phyloP scores from a whole-genome alignment of 805 yeast genomes.

The Nakazawaea sp. region DNA sequence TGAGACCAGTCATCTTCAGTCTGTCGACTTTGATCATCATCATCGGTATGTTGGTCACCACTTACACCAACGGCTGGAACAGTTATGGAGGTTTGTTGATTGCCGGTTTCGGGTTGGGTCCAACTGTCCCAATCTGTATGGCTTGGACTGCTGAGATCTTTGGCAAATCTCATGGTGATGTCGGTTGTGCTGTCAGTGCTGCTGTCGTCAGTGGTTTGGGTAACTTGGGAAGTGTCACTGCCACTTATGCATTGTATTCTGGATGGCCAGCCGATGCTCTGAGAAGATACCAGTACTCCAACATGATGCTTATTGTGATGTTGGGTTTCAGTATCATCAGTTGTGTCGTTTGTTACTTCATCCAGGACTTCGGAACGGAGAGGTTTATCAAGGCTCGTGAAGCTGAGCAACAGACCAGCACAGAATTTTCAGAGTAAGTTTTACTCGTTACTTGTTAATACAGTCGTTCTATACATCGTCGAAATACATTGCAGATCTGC shows the following conservation, averaged over 20 bases:
- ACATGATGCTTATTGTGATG: slow-evolving; percentile 79
- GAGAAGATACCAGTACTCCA: slow-evolving; percentile 58
- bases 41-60: slow-evolving; percentile 66
- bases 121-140: slow-evolving; percentile 87
- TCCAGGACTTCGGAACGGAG: slow-evolving; percentile 7
- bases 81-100: slow-evolving; percentile 75
- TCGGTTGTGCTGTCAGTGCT: slow-evolving; percentile 77
- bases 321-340: slow-evolving; percentile 66
- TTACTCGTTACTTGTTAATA: too few species aligned
- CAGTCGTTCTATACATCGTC: too few species aligned
- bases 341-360: slow-evolving; percentile 23
- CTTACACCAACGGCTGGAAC: slow-evolving; percentile 73
- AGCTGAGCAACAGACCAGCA: background rate
- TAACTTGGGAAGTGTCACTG: slow-evolving; percentile 77
- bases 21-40: slow-evolving; percentile 62
- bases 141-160: slow-evolving; percentile 76
- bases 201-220: slow-evolving; percentile 86
- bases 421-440: too few species aligned
- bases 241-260: slow-evolving; percentile 76
- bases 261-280: slow-evolving; percentile 82
- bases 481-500: too few species aligned
- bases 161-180: slow-evolving; percentile 65
- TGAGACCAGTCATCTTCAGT: slow-evolving; percentile 57
- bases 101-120: slow-evolving; percentile 84
- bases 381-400: slow-evolving; percentile 1